Evolutionary conservation across 352 stramenopile species (phyloP).

Genomic region (Pythium chondricola): DNA sequence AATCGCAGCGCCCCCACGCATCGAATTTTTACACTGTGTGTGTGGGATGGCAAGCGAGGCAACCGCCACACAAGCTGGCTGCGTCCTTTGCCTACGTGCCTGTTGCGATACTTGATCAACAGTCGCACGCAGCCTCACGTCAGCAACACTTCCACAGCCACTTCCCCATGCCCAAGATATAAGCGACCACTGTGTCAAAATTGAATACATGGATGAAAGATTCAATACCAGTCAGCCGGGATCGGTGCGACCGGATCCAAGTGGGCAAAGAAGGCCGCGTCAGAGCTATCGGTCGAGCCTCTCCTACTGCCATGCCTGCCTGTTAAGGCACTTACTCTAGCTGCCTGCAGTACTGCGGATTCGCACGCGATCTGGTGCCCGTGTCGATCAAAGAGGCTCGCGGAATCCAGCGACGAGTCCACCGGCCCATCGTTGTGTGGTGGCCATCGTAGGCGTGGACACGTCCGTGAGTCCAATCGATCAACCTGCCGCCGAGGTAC

Average conservation of each 20-base stretch:
- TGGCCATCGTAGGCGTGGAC: conserved; percentile 17
- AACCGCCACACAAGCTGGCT: no score
- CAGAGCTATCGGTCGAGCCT: conserved; percentile 16
- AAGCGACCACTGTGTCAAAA: conserved; percentile 5
- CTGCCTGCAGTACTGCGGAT: conserved; percentile 14
- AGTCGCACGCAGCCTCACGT: no score
- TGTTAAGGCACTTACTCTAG: no score
- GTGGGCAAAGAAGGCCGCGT: conserved; percentile 10
- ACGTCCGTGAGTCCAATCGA: conserved; percentile 18
- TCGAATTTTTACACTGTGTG: no score
- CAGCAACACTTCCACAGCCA: no score
- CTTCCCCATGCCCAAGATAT: no score
- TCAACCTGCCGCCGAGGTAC: conserved; percentile 9
- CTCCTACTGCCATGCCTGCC: no score
- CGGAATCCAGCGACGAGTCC: conserved; percentile 13
- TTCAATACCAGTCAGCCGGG: conserved; percentile 7
- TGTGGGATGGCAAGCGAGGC: no score
- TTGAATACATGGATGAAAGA: background rate
- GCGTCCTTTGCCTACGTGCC: no score
- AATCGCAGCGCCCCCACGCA: no score
- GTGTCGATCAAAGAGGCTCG: conserved; percentile 7
- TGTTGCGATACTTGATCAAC: no score
- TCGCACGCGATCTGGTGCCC: conserved; percentile 18
- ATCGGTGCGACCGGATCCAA: no score
- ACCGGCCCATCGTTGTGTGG: conserved; percentile 14